Percentiles rank a stretch among this genome's conserved stretches.
Evolutionary conservation across 2,329 filamentous ascomycete species (phyloP).

Genomic region (Venturia aucupariae): DNA sequence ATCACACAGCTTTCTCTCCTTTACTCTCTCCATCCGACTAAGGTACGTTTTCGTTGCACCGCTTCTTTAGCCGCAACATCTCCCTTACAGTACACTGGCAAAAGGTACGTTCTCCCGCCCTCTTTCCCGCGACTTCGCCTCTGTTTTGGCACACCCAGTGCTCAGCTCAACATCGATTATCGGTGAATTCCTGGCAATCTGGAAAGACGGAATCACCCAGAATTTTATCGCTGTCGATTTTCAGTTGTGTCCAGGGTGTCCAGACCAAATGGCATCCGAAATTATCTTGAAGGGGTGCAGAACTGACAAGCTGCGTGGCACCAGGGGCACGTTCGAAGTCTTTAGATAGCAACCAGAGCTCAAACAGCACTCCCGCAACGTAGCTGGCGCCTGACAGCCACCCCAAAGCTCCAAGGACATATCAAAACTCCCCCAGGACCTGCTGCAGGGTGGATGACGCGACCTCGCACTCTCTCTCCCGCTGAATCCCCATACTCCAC

Average conservation of each 20-base stretch:
- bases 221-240: too few species aligned
- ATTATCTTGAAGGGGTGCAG: too few species aligned
- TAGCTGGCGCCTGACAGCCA: not conserved
- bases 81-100: not conserved
- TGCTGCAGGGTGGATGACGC: slow-evolving; percentile 1
- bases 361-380: not conserved
- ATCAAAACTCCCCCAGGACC: not conserved
- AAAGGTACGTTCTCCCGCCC: too few species aligned
- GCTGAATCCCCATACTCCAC: not conserved
- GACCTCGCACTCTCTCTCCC: not conserved
- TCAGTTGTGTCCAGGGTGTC: too few species aligned
- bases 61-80: not conserved
- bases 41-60: not conserved
- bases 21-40: not conserved
- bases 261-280: too few species aligned
- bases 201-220: too few species aligned
- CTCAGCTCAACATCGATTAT: too few species aligned
- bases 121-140: too few species aligned
- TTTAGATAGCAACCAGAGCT: not conserved
- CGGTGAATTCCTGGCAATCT: too few species aligned
- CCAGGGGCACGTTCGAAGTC: not conserved
- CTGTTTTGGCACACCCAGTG: too few species aligned
- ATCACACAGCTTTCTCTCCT: too few species aligned
- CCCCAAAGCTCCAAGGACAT: not conserved
- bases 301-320: not conserved